A percentile compares a stretch with the other conserved stretches of the same genome.
phyloP scores from a whole-genome alignment of 2,329 filamentous ascomycete species.

The Xylariaceae sp. region DNA sequence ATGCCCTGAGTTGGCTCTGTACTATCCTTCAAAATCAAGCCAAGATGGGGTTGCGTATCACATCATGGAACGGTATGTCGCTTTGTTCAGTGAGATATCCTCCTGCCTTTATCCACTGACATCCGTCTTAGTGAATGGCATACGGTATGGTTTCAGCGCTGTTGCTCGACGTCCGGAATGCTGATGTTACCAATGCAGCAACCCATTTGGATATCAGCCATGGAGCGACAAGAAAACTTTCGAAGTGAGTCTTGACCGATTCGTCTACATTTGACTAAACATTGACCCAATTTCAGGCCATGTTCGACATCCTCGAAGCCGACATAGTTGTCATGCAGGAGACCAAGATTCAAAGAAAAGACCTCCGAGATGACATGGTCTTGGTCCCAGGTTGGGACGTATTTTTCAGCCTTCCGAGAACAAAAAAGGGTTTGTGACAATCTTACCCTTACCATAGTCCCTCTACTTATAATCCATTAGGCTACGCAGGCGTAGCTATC shows the following conservation, averaged over 20 bases:
- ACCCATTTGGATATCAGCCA: conserved; percentile 81
- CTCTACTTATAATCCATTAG: conserved; percentile 42
- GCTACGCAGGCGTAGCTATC: conserved; percentile 92
- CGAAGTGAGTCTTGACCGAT: conserved; percentile 44
- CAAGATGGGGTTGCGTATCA: conserved; percentile 74
- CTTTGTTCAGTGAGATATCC: background rate
- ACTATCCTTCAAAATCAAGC: background rate
- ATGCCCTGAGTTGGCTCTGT: conserved; percentile 3
- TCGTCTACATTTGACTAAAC: background rate
- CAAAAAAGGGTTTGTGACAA: conserved; percentile 74
- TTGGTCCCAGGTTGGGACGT: conserved; percentile 93
- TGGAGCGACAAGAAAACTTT: conserved; percentile 72
- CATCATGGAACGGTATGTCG: conserved; percentile 75
- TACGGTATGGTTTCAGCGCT: conserved; percentile 52
- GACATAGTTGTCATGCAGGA: conserved; percentile 97
- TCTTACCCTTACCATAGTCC: background rate
- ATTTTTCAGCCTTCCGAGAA: conserved; percentile 86
- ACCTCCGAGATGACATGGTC: conserved; percentile 93
- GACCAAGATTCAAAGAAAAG: conserved; percentile 91
- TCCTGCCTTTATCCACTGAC: conserved; percentile 22
- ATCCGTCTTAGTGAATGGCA: conserved; percentile 66
- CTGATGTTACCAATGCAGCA: conserved; percentile 47
- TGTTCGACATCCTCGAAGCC: conserved; percentile 91
- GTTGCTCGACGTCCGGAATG: background rate
- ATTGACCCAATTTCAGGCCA: conserved; percentile 52